Base-by-base conservation (phyloP, 2,329 filamentous ascomycete genomes). In the Grosmannia clavigera region DNA sequence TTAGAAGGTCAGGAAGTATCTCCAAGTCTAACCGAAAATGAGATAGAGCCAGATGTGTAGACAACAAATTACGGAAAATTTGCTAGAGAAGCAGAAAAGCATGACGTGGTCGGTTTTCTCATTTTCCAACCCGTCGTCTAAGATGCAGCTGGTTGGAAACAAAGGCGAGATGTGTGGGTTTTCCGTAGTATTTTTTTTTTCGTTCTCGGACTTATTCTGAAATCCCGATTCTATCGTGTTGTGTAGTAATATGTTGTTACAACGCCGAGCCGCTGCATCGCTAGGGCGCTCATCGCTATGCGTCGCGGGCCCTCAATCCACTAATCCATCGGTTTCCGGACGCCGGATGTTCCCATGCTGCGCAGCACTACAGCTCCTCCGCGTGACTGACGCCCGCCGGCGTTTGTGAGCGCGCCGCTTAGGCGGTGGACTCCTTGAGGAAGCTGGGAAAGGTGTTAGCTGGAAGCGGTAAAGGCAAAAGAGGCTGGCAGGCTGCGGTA, bases 341-440 rank as follows among this genome's bases (percentile, higher is more conserved):
- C 54, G 35, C 54, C 35, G n/a, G 14, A 56, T 27, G 33, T 35
- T 40, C 10, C 33, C 35, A 29, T 43, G 10, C 9, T 14, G n/a
- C 55, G 9, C 14, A 25, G 40, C 54, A 22, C n/a, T n/a, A 11
- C n/a, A 12, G 16, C 33, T 33, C 10, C 35, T 43, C 31, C 38
- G 22, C 40, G 31, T 22, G 29, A 43, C 11, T 22, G 11, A 19
- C 12, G 10, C 29, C 38, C 19, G 38, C 14, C n/a, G 38, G 22
- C 29, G 29, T 38, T 10, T 55, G 7, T 33, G 19, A 43, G 12
- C 25, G 22, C 25, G 55, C 43, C 33, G 46, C 35, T 58, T 88
- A 90, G 76, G 79, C 78, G 70, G 85, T 89, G 70, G 83, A 74
- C 65, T 87, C 79, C 75, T 82, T 80, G 73, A 90, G 81, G 83